These are phyloP conservation scores for Botrytis squamosa DNA, from an alignment of 2,329 filamentous ascomycete genomes.

Conservation along the genomic window DNA sequence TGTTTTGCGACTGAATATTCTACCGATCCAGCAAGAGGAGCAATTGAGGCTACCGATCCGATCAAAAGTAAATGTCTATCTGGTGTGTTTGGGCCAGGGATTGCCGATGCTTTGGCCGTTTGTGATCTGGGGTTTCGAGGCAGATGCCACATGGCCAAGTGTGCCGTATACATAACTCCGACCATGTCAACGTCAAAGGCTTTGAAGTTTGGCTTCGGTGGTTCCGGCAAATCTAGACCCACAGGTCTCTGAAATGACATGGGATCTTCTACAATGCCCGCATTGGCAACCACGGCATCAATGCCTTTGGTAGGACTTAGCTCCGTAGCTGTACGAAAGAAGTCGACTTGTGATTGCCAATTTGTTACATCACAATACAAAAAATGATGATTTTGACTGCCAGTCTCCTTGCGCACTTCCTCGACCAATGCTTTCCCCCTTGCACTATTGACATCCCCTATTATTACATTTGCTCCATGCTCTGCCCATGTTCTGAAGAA, in stretches of 20 bases:
- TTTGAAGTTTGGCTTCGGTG: conserved; percentile 50
- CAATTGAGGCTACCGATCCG: conserved; percentile 58
- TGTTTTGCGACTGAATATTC: conserved; percentile 65
- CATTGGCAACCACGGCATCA: conserved; percentile 65
- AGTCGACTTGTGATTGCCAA: conserved; percentile 61
- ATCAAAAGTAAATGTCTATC: conserved; percentile 63
- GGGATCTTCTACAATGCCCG: conserved; percentile 54
- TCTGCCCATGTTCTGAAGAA: conserved; percentile 55
- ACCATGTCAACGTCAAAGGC: conserved; percentile 62
- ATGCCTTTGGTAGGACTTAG: conserved; percentile 56
- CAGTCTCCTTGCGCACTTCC: conserved; percentile 47
- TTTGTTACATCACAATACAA: conserved; percentile 63
- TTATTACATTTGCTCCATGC: conserved; percentile 58
- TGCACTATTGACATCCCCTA: conserved; percentile 60
- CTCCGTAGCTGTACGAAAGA: conserved; percentile 59
- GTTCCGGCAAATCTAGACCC: conserved; percentile 46
- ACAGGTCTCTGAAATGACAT: conserved; percentile 46
- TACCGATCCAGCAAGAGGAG: conserved; percentile 45
- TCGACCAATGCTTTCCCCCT: conserved; percentile 56
- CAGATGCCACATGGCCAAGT: conserved; percentile 62
- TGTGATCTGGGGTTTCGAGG: conserved; percentile 48
- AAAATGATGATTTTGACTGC: conserved; percentile 51
- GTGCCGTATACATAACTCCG: conserved; percentile 63
- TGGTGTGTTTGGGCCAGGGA: conserved; percentile 38
- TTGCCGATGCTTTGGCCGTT: conserved; percentile 37